phyloP scores from a whole-genome alignment of 2,329 filamentous ascomycete genomes.

The Gaeumannomyces sp. region DNA sequence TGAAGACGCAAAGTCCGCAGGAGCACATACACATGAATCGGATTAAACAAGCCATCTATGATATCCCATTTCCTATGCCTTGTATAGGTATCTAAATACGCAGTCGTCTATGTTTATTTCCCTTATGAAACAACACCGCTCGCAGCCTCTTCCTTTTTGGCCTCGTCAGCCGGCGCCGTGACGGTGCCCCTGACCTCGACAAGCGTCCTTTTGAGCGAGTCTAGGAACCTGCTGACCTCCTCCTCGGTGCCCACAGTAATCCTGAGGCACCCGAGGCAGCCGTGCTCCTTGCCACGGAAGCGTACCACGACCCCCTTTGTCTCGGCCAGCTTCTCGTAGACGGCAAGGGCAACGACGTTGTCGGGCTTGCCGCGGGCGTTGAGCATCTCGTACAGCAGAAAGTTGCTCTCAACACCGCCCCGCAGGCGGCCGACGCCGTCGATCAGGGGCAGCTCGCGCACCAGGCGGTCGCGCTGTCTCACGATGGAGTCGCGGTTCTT shows the following conservation, averaged over 20 bases:
- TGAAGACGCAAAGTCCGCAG: no score
- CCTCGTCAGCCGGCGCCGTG: constrained; percentile 23
- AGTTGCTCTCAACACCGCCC: constrained; percentile 80
- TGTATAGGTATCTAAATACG: background rate
- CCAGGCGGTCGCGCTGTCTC: constrained; percentile 67
- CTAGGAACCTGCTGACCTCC: constrained; percentile 75
- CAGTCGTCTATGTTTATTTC: background rate
- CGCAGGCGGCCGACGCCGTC: constrained; percentile 73
- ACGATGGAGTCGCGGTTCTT: constrained; percentile 64
- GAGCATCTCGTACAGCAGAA: constrained; percentile 83
- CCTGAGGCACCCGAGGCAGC: constrained; percentile 80
- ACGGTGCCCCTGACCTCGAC: constrained; percentile 35
- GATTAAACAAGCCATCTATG: no score
- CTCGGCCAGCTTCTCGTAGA: constrained; percentile 83
- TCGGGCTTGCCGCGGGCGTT: constrained; percentile 66
- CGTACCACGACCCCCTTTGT: constrained; percentile 83
- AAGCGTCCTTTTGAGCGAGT: constrained; percentile 52
- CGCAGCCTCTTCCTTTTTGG: constrained; percentile 28
- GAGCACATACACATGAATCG: no score
- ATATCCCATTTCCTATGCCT: no score
- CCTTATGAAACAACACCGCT: constrained; percentile 25
- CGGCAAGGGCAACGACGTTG: constrained; percentile 68
- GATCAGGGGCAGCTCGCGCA: constrained; percentile 67
- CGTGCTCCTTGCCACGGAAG: constrained; percentile 87
- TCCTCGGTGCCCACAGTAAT: constrained; percentile 88